Evolutionary conservation across 179 eudicot genomes (phyloP).

Genomic region (Corrigiola litoralis): DNA sequence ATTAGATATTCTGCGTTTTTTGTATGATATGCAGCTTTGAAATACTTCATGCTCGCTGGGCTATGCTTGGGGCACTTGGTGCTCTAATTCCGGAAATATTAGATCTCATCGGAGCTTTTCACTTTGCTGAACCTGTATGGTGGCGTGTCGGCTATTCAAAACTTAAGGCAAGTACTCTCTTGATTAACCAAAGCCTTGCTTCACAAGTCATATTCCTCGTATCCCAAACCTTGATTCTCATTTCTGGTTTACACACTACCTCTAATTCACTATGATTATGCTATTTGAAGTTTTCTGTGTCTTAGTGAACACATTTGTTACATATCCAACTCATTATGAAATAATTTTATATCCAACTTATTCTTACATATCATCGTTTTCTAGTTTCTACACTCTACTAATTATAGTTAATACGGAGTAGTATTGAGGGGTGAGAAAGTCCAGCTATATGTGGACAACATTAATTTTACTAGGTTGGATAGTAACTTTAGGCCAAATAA

Average conservation of each 20-base stretch:
- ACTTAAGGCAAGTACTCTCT: slow-evolving; percentile 58
- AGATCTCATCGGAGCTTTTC: slow-evolving; percentile 60
- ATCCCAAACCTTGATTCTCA: neutral
- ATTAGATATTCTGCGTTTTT: neutral
- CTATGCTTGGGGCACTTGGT: slow-evolving; percentile 99
- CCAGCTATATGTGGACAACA: too few relatives aligned
- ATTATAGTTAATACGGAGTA: too few relatives aligned
- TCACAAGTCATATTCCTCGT: neutral
- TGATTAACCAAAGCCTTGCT: neutral
- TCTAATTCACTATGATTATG: too few relatives aligned
- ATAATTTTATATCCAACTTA: too few relatives aligned
- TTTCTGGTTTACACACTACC: neutral
- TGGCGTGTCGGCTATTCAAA: slow-evolving; percentile 98
- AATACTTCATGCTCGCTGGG: slow-evolving; percentile 97
- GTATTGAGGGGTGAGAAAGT: too few relatives aligned
- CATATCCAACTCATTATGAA: too few relatives aligned
- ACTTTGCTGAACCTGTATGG: slow-evolving; percentile 96
- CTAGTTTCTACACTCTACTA: too few relatives aligned
- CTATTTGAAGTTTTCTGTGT: too few relatives aligned
- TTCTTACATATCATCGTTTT: too few relatives aligned
- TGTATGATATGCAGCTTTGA: slow-evolving; percentile 67
- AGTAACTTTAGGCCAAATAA: too few relatives aligned
- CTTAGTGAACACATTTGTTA: too few relatives aligned
- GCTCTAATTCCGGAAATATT: slow-evolving; percentile 84
- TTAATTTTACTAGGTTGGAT: too few relatives aligned